Percentiles rank a stretch among this genome's conserved stretches.
Conservation (phyloP, 352 stramenopile genomes). For the Globisporangium paroecandrum region DNA sequence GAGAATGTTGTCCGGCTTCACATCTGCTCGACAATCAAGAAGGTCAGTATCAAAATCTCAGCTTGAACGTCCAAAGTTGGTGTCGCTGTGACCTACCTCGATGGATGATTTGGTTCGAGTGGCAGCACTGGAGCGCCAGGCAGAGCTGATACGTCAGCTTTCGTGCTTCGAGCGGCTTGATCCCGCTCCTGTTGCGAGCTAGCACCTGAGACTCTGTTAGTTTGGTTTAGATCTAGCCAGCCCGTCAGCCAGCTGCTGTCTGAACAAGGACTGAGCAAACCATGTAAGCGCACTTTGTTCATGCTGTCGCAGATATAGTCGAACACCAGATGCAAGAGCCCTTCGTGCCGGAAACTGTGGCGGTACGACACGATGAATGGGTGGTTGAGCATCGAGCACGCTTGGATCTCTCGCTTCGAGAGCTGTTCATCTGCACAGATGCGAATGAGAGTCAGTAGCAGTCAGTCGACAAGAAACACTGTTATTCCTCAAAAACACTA, state of each 20-base stretch:
- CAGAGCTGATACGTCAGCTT: constrained; percentile 70
- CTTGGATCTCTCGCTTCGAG: constrained; percentile 78
- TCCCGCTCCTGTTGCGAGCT: constrained; percentile 51
- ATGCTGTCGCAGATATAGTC: constrained; percentile 69
- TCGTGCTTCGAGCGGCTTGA: constrained; percentile 46
- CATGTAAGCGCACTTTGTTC: constrained; percentile 44
- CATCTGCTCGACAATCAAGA: constrained; percentile 33
- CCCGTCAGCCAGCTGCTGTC: not conserved
- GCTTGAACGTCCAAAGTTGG: not conserved
- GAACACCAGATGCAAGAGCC: constrained; percentile 74
- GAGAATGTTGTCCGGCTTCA: constrained; percentile 82
- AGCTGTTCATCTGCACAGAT: constrained; percentile 54
- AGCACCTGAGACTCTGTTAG: constrained; percentile 33
- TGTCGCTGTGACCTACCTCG: constrained; percentile 35
- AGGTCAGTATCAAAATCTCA: not conserved
- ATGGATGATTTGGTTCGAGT: constrained; percentile 78
- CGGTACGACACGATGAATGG: constrained; percentile 80
- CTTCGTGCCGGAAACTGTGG: constrained; percentile 76
- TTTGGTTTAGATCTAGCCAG: not conserved
- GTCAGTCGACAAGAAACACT: not conserved
- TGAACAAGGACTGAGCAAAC: not conserved
- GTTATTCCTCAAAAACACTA: not conserved
- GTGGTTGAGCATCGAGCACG: constrained; percentile 80
- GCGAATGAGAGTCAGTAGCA: not conserved
- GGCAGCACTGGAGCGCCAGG: constrained; percentile 72